These are phyloP conservation scores for Annulohypoxylon bovei DNA, from an alignment of 495 filamentous ascomycete genomes.

Conservation along the genomic window DNA sequence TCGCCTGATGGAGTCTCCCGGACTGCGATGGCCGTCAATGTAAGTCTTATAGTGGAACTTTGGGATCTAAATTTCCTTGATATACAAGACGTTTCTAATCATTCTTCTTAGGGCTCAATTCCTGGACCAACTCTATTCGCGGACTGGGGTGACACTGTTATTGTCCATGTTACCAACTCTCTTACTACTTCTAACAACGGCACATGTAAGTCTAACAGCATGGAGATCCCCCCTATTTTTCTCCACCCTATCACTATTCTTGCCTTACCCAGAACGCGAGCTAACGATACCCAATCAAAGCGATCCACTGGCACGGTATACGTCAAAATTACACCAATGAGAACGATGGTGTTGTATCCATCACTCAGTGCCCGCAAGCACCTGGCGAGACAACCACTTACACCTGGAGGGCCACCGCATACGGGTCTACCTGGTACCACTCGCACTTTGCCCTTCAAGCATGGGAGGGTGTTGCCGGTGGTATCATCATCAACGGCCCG, in stretches of 20 bases:
- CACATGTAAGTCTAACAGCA: slow-evolving; percentile 27
- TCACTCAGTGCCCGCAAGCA: slow-evolving; percentile 60
- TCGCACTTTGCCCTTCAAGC: slow-evolving; percentile 67
- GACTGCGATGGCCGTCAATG: slow-evolving; percentile 54
- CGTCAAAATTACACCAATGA: slow-evolving; percentile 50
- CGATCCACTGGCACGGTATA: slow-evolving; percentile 67
- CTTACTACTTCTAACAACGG: slow-evolving; percentile 36
- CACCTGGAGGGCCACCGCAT: slow-evolving; percentile 60
- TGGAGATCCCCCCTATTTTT: background rate
- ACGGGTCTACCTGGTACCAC: slow-evolving; percentile 73
- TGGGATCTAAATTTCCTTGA: background rate
- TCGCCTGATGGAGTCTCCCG: slow-evolving; percentile 61
- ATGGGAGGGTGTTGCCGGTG: slow-evolving; percentile 60
- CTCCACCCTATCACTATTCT: background rate
- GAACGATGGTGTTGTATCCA: slow-evolving; percentile 55
- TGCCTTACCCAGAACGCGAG: background rate
- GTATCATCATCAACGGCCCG: slow-evolving; percentile 61
- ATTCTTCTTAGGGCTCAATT: slow-evolving; percentile 44
- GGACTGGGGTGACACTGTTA: slow-evolving; percentile 59
- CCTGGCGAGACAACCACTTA: slow-evolving; percentile 63
- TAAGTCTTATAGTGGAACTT: background rate
- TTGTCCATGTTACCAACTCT: slow-evolving; percentile 38
- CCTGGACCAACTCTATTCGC: slow-evolving; percentile 56
- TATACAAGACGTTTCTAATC: background rate
- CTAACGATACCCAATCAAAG: slow-evolving; percentile 15